Conservation (phyloP, 129 eudicot genomes). For the Escallonia herrerae region DNA sequence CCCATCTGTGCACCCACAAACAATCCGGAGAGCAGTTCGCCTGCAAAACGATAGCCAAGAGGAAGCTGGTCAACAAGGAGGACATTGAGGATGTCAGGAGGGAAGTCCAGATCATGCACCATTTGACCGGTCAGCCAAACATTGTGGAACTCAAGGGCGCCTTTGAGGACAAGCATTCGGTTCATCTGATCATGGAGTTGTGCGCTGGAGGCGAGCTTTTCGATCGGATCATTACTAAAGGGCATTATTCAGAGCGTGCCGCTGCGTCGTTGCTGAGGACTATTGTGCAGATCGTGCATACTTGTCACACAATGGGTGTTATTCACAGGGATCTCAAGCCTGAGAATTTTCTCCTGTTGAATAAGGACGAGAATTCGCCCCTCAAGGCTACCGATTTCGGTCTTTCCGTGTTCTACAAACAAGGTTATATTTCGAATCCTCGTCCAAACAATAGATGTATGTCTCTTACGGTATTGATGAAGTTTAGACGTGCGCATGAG, state of each 20-base stretch:
- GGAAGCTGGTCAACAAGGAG: conserved; percentile 78
- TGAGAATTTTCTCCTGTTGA: conserved; percentile 74
- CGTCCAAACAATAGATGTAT: too few species aligned
- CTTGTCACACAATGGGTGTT: conserved; percentile 91
- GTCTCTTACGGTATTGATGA: too few species aligned
- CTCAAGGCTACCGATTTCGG: conserved; percentile 88
- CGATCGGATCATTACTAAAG: conserved; percentile 78
- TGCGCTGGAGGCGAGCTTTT: conserved; percentile 92
- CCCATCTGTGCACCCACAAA: conserved; percentile 64
- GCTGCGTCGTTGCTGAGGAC: conserved; percentile 81
- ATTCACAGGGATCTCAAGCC: conserved; percentile 93
- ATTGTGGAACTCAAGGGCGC: conserved; percentile 86
- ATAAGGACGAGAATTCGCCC: conserved; percentile 70
- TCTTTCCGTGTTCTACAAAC: conserved; percentile 74
- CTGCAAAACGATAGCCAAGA: conserved; percentile 75
- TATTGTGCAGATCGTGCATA: conserved; percentile 77
- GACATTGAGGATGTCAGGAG: conserved; percentile 86
- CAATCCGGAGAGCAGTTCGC: conserved; percentile 65
- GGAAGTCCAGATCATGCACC: conserved; percentile 92
- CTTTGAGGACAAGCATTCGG: conserved; percentile 80
- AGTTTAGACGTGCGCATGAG: too few species aligned
- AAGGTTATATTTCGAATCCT: conserved; percentile 30
- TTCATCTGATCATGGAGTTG: conserved; percentile 86
- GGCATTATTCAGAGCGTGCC: conserved; percentile 79
- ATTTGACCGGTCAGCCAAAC: conserved; percentile 69